phyloP scores from a whole-genome alignment of 257 asterid genomes.

The Scutellaria galericulata region DNA sequence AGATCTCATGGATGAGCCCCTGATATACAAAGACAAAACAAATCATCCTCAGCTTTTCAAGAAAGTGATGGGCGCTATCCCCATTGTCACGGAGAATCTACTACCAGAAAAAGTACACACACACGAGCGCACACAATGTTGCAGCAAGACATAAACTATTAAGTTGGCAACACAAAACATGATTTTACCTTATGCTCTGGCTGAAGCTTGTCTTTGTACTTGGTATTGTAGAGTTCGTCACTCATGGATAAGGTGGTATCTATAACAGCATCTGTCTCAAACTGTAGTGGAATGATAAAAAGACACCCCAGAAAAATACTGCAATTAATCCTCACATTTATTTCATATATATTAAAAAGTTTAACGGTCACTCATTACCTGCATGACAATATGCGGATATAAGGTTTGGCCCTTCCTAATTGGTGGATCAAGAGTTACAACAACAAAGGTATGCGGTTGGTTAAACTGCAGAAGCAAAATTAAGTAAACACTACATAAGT shows the following conservation, averaged over 20 bases:
- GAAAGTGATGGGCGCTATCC: constrained; percentile 21
- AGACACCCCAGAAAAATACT: constrained; percentile 19
- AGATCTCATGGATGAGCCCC: constrained; percentile 89
- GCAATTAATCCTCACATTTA: constrained; percentile 19
- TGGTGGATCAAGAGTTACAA: constrained; percentile 96
- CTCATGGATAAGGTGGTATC: constrained; percentile 70
- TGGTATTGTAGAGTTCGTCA: constrained; percentile 73
- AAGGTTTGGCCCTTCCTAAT: constrained; percentile 97
- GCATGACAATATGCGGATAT: constrained; percentile 95
- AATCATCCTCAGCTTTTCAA: constrained; percentile 1
- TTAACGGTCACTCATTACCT: constrained; percentile 55
- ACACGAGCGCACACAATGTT: not conserved
- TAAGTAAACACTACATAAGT: constrained; percentile 15
- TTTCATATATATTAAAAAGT: not conserved
- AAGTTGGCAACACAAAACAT: constrained; percentile 23
- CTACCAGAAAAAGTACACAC: not conserved
- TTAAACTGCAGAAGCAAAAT: constrained; percentile 66
- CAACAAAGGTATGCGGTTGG: constrained; percentile 91
- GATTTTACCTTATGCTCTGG: constrained; percentile 65
- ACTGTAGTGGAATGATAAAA: constrained; percentile 49
- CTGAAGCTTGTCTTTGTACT: constrained; percentile 80
- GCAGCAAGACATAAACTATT: not conserved
- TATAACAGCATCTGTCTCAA: constrained; percentile 77
- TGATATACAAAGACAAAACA: constrained; percentile 35
- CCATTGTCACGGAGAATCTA: constrained; percentile 2